Conservation (phyloP, 495 filamentous ascomycete species). For the Hypoxylon lienhwacheense region DNA sequence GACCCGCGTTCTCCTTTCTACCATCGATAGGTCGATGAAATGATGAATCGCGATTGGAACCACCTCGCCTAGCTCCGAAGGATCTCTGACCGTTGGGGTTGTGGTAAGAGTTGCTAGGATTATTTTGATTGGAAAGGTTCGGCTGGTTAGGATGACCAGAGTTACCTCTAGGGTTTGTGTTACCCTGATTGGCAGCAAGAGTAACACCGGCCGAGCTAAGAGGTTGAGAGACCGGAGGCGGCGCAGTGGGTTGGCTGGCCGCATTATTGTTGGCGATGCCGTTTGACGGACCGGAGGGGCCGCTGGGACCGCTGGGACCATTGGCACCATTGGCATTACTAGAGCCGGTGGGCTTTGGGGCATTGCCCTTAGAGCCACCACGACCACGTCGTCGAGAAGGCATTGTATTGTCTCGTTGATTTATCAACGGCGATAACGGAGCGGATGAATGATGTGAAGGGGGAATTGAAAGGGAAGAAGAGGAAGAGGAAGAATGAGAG, state of each 20-base stretch:
- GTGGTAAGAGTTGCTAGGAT: no score
- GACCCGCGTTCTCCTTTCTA: slow-evolving; percentile 27
- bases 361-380: slow-evolving; percentile 21
- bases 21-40: not conserved
- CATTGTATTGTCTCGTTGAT: slow-evolving; percentile 20
- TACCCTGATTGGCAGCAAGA: slow-evolving; percentile 24
- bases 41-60: not conserved
- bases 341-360: not conserved
- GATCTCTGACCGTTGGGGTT: slow-evolving; percentile 15
- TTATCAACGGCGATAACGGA: no score
- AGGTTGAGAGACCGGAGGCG: slow-evolving; percentile 6
- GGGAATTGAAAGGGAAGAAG: not conserved
- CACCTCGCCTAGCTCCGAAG: slow-evolving; percentile 6
- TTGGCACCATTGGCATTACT: not conserved
- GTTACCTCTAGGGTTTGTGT: slow-evolving; percentile 5
- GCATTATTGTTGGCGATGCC: slow-evolving; percentile 3
- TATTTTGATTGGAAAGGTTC: no score
- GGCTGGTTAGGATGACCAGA: no score
- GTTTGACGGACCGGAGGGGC: slow-evolving; percentile 11
- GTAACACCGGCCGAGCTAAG: slow-evolving; percentile 22
- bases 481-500: slow-evolving; percentile 1
- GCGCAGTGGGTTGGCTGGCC: not conserved
- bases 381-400: slow-evolving; percentile 28
- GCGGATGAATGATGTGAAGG: slow-evolving; percentile 4
- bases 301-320: not conserved